phyloP scores from a whole-genome alignment of 345 rosid genomes.

The Ailanthus altissimus region DNA sequence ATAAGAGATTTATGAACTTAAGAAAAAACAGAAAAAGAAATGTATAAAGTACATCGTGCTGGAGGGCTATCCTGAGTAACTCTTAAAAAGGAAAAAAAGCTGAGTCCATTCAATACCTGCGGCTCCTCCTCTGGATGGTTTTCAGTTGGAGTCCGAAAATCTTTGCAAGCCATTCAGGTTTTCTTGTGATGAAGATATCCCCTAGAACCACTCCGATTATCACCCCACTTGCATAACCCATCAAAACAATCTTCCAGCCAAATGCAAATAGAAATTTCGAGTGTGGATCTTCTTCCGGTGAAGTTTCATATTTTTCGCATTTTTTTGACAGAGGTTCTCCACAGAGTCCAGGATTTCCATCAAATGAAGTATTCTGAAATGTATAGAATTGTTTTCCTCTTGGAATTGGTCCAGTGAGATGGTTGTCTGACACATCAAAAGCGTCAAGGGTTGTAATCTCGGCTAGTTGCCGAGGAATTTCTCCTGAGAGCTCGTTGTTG shows the following conservation, averaged over 20 bases:
- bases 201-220: constrained; percentile 10
- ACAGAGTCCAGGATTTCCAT: neutral
- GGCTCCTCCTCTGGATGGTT: neutral
- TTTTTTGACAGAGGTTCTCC: neutral
- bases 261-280: neutral
- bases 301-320: neutral
- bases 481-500: neutral
- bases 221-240: neutral
- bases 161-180: constrained; percentile 4
- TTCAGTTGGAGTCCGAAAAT: neutral
- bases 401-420: neutral
- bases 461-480: neutral
- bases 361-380: neutral
- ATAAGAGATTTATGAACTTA: neutral
- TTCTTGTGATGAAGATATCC: neutral
- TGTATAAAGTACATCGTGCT: neutral
- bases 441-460: neutral
- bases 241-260: neutral
- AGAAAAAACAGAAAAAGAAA: neutral
- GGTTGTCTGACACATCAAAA: neutral
- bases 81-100: neutral
- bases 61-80: neutral
- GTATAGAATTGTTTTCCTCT: neutral
- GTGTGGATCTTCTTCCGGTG: neutral
- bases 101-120: neutral